phyloP scores from a whole-genome alignment of 2,329 filamentous ascomycete genomes.

The Waltergamsia citrina region DNA sequence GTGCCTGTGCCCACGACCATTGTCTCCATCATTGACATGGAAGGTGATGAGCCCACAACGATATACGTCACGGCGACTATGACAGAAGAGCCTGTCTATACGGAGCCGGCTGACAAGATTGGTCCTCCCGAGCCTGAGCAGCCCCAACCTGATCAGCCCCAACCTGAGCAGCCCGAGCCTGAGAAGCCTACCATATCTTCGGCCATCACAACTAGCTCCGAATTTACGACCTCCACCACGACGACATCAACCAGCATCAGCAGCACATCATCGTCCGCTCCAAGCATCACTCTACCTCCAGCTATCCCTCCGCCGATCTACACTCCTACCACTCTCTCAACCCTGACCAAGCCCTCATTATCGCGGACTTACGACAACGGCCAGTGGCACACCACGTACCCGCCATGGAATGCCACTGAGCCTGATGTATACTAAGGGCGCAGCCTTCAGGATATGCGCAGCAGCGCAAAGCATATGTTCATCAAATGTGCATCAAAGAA shows the following conservation, averaged over 20 bases:
- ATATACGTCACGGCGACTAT: conserved; percentile 16
- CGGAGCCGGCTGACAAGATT: no score
- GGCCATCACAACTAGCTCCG: conserved; percentile 1
- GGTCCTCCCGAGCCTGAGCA: conserved; percentile 4
- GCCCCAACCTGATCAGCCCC: conserved; percentile 3
- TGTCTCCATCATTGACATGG: conserved; percentile 19
- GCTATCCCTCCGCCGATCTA: neutral
- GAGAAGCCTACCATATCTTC: no score
- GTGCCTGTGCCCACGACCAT: conserved; percentile 17
- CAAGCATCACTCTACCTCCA: neutral
- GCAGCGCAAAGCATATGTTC: no score
- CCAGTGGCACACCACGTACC: conserved; percentile 35
- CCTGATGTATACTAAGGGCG: neutral
- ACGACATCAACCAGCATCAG: conserved; percentile 1
- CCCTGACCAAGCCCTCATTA: conserved; percentile 9
- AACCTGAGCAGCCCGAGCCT: conserved; percentile 6
- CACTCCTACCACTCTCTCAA: conserved; percentile 4
- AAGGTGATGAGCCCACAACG: conserved; percentile 12
- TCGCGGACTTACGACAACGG: conserved; percentile 29
- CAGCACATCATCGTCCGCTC: neutral
- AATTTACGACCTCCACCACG: conserved; percentile 1
- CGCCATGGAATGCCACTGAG: conserved; percentile 30
- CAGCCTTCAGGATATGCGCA: conserved; percentile 6
- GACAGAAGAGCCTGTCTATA: no score
- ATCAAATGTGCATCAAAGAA: no score